A percentile compares a stretch with the other conserved stretches of the same genome.
Evolutionary conservation across 1,284 basidiomycete genomes (phyloP).

Genomic region (Sporisorium graminicola): DNA sequence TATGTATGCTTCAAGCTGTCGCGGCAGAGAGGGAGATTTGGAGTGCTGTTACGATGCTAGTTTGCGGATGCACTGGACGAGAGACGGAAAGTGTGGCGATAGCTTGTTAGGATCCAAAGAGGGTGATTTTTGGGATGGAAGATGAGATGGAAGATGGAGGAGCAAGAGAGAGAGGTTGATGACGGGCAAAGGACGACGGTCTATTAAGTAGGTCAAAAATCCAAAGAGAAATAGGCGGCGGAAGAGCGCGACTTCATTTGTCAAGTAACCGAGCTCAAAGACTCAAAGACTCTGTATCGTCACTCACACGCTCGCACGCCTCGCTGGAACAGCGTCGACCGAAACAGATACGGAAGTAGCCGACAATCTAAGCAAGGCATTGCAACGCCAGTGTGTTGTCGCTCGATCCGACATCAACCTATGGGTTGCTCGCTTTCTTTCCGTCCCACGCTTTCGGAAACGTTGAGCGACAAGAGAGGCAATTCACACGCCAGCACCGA

Average conservation of each 20-base stretch:
- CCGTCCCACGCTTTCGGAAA: background rate
- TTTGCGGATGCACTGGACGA: background rate
- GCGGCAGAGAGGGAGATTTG: too few relatives aligned
- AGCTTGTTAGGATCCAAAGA: background rate
- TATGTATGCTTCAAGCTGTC: background rate
- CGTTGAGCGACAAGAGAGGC: background rate
- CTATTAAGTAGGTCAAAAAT: background rate
- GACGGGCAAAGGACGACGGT: background rate
- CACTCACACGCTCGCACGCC: background rate
- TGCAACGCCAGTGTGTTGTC: background rate
- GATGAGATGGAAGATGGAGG: background rate
- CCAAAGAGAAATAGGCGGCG: background rate
- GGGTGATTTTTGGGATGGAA: background rate
- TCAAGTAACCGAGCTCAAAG: background rate
- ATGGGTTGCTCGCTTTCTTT: background rate
- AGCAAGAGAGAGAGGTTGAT: background rate
- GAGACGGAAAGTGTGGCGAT: background rate
- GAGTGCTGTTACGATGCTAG: slow-evolving; percentile 4
- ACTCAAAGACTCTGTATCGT: too few relatives aligned
- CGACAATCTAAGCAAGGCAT: slow-evolving; percentile 21
- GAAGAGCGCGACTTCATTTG: slow-evolving; percentile 2
- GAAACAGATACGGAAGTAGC: background rate
- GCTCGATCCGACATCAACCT: background rate
- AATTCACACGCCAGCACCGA: background rate
- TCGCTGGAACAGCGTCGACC: background rate